phyloP scores from a whole-genome alignment of 2,329 filamentous ascomycete genomes.

The Bipolaris victoriae region DNA sequence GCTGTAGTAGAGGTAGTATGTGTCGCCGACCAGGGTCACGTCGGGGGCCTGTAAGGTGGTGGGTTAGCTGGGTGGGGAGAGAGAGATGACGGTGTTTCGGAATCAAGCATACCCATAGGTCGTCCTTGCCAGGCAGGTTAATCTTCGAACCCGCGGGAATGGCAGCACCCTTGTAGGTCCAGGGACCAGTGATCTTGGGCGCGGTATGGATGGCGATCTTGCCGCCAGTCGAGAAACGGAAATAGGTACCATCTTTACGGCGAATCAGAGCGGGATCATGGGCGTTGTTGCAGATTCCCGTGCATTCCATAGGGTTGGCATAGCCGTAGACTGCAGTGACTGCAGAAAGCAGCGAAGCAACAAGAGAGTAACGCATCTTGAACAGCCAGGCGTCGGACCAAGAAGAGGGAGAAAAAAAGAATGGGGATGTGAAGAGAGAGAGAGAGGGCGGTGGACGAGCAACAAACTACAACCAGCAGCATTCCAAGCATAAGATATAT shows the following conservation, averaged over 20 bases:
- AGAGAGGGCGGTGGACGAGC: neutral
- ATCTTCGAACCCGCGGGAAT: conserved; percentile 56
- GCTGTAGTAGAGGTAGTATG: conserved; percentile 71
- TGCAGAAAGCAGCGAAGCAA: conserved; percentile 27
- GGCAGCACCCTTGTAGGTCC: conserved; percentile 56
- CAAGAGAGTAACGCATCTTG: conserved; percentile 28
- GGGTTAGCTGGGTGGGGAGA: neutral
- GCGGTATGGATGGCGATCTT: conserved; percentile 59
- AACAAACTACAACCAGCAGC: neutral
- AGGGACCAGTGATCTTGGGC: conserved; percentile 57
- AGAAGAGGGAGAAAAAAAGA: neutral
- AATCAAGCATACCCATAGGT: conserved; percentile 56
- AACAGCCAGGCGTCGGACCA: neutral
- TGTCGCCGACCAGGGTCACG: conserved; percentile 61
- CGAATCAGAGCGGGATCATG: conserved; percentile 59
- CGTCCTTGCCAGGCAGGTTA: conserved; percentile 53
- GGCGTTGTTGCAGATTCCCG: conserved; percentile 51
- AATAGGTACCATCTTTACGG: conserved; percentile 58
- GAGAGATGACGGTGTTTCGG: neutral
- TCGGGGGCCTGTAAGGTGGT: conserved; percentile 63
- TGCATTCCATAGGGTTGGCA: conserved; percentile 50
- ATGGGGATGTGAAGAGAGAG: neutral
- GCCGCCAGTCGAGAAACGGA: conserved; percentile 60
- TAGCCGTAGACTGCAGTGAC: conserved; percentile 41
- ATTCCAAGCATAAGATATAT: neutral